These are phyloP conservation scores for Crotalaria pallida DNA, from an alignment of 306 rosid genomes.

Conservation along the genomic window DNA sequence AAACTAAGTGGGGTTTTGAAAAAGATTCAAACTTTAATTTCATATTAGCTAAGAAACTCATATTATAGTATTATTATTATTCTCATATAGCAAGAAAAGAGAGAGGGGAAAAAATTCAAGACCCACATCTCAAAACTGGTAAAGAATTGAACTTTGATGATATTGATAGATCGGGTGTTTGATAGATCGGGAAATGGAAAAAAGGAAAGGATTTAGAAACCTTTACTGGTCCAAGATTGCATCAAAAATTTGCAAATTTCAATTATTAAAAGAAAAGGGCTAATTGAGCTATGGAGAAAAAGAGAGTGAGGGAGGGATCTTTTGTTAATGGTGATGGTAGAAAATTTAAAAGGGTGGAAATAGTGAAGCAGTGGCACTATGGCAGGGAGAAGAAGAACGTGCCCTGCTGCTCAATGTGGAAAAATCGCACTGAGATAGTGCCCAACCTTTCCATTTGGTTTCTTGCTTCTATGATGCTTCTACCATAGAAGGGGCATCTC, in stretches of 20 bases:
- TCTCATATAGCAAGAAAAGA: background rate
- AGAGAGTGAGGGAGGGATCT: no score
- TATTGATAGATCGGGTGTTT: background rate
- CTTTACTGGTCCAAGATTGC: background rate
- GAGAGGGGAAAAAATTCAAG: background rate
- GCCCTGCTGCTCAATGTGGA: background rate
- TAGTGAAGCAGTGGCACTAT: background rate
- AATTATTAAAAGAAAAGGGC: background rate
- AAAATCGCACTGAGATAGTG: no score
- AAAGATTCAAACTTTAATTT: background rate
- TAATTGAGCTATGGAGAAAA: background rate
- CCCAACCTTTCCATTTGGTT: background rate
- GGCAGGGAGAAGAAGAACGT: background rate
- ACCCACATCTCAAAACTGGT: background rate
- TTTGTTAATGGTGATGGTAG: background rate
- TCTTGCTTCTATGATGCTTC: background rate
- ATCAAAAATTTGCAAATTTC: background rate
- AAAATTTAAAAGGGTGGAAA: background rate
- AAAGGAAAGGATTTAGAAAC: background rate
- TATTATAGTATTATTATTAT: background rate
- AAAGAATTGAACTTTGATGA: background rate
- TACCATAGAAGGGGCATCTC: no score
- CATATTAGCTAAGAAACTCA: background rate
- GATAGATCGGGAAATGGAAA: no score
- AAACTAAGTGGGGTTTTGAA: background rate